Evolutionary conservation across 1,284 basidiomycete species (phyloP).

Genomic region (Melampsora larici-populina): DNA sequence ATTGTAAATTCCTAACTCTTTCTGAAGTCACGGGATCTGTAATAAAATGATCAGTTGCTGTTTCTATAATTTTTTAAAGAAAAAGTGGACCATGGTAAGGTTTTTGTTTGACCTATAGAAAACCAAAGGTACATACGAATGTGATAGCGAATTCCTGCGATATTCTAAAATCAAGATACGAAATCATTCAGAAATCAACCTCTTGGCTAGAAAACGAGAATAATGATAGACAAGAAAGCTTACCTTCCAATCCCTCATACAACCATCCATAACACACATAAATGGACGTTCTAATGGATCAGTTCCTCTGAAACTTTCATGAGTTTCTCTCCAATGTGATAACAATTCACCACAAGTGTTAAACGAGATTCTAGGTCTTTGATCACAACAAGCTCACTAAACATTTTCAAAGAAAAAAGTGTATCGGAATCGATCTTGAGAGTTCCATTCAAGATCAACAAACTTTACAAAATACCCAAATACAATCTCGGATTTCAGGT

Average conservation of each 20-base stretch:
- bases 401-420: too few species aligned
- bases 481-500: too few species aligned
- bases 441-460: too few species aligned
- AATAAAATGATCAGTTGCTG: slow-evolving; percentile 29
- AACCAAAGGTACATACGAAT: slow-evolving; percentile 8
- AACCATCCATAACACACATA: slow-evolving; percentile 33
- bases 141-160: slow-evolving; percentile 34
- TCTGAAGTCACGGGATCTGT: slow-evolving; percentile 12
- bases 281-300: slow-evolving; percentile 19
- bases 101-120: too few species aligned
- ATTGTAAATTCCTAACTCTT: too few species aligned
- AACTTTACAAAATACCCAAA: too few species aligned
- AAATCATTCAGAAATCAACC: background rate
- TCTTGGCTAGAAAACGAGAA: background rate
- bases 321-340: slow-evolving; percentile 25
- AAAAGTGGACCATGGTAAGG: background rate
- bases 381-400: slow-evolving; percentile 10
- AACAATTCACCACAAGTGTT: slow-evolving; percentile 18
- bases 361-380: background rate
- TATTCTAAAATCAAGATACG: slow-evolving; percentile 12
- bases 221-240: background rate
- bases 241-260: slow-evolving; percentile 39
- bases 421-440: too few species aligned
- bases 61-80: background rate
- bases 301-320: slow-evolving; percentile 15